Evolutionary conservation across 768 basidiomycete genomes (phyloP).

Genomic region (Amanita molliuscula): DNA sequence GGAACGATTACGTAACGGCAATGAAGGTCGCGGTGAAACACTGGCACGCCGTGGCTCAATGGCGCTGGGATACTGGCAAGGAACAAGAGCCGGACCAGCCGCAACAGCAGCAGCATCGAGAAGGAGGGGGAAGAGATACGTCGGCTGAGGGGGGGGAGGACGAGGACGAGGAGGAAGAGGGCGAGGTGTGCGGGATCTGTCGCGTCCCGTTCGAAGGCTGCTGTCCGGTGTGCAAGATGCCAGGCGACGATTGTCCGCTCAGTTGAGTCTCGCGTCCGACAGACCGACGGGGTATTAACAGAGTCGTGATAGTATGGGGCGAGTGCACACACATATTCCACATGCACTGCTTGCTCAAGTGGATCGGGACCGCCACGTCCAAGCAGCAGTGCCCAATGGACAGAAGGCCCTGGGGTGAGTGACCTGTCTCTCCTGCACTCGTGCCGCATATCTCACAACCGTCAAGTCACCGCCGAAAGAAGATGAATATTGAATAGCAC

Average conservation of each 20-base stretch:
- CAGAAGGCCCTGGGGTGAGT: conserved; percentile 81
- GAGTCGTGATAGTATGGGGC: conserved; percentile 97
- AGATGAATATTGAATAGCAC: not conserved
- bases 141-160: no score
- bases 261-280: no score
- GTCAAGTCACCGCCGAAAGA: conserved; percentile 1
- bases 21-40: conserved; percentile 82
- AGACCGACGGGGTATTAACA: no score
- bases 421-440: not conserved
- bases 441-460: not conserved
- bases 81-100: conserved; percentile 14
- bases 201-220: conserved; percentile 88
- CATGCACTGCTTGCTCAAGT: conserved; percentile 96
- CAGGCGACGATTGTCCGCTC: conserved; percentile 91
- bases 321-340: conserved; percentile 97
- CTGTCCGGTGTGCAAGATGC: conserved; percentile 93
- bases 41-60: conserved; percentile 84
- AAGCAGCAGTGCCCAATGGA: conserved; percentile 99
- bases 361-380: conserved; percentile 82
- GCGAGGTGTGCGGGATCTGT: conserved; percentile 77
- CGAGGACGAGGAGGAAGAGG: conserved; percentile 31
- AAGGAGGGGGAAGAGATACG: conserved; percentile 31
- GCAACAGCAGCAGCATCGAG: conserved; percentile 22
- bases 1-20: not conserved
- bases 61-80: conserved; percentile 67